Percentiles rank a stretch among this genome's conserved stretches.
phyloP scores from a whole-genome alignment of 2,329 filamentous ascomycete species.

The Beauveria sp. region DNA sequence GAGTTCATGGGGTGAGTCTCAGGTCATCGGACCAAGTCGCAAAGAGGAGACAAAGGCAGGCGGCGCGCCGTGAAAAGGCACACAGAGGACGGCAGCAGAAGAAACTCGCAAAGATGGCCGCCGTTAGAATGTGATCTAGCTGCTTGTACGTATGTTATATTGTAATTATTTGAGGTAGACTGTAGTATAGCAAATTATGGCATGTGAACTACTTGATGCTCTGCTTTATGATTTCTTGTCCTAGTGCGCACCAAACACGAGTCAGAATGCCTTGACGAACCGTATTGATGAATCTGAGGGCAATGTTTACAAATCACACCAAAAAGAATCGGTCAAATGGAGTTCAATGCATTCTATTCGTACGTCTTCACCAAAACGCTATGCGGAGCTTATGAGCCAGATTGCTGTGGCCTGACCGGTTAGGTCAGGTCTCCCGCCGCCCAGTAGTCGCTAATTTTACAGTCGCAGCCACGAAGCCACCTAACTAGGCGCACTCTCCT shows the following conservation, averaged over 20 bases:
- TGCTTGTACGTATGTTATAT: background rate
- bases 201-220: background rate
- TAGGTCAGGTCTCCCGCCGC: too few species aligned
- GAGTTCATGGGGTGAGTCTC: too few species aligned
- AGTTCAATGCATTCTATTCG: background rate
- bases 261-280: background rate
- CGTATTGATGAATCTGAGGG: background rate
- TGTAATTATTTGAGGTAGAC: background rate
- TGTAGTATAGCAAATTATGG: background rate
- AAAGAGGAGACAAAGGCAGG: too few species aligned
- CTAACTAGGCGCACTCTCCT: background rate
- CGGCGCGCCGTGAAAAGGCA: too few species aligned
- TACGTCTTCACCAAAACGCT: background rate
- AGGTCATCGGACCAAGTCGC: too few species aligned
- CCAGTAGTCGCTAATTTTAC: background rate
- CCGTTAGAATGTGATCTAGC: too few species aligned
- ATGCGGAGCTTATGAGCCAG: too few species aligned
- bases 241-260: background rate
- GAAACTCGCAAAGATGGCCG: too few species aligned
- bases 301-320: background rate
- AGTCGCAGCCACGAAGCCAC: background rate
- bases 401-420: too few species aligned
- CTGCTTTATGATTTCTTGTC: background rate
- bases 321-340: background rate
- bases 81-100: too few species aligned